Conservation (phyloP, 352 stramenopile genomes). For the Achlya hypogyna region DNA sequence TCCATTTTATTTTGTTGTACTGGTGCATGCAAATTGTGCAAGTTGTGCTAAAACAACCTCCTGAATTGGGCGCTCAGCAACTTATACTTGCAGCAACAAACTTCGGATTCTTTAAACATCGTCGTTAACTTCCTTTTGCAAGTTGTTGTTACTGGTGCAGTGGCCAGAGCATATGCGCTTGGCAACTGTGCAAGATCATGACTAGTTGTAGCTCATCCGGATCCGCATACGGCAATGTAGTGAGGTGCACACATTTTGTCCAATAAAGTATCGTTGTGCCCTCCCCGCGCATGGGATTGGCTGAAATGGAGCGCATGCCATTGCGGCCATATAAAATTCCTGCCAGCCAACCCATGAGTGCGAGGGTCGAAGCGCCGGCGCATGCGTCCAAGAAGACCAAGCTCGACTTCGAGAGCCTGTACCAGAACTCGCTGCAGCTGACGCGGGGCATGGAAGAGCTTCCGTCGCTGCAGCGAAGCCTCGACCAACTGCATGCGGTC, state of each 20-base stretch:
- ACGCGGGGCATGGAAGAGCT: conserved; percentile 70
- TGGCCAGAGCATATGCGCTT: no score
- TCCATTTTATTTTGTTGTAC: no score
- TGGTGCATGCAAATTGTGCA: no score
- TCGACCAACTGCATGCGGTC: conserved; percentile 73
- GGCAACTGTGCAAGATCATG: neutral
- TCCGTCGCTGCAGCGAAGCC: conserved; percentile 60
- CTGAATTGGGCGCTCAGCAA: no score
- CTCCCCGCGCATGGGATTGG: neutral
- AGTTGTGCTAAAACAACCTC: no score
- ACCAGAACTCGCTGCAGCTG: conserved; percentile 81
- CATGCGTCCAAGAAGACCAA: conserved; percentile 15
- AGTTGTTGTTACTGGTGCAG: no score
- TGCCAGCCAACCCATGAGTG: neutral
- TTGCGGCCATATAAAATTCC: neutral
- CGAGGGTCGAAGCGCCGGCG: neutral
- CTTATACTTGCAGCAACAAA: no score
- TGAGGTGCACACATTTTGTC: neutral
- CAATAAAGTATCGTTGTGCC: neutral
- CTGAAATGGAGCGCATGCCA: neutral
- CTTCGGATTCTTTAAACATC: no score
- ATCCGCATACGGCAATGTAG: neutral
- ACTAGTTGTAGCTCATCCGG: neutral
- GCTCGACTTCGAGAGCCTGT: conserved; percentile 76
- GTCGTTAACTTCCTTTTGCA: no score